These are phyloP conservation scores for Fraxinus latifolia DNA, from an alignment of 305 asterid genomes.

Conservation along the genomic window DNA sequence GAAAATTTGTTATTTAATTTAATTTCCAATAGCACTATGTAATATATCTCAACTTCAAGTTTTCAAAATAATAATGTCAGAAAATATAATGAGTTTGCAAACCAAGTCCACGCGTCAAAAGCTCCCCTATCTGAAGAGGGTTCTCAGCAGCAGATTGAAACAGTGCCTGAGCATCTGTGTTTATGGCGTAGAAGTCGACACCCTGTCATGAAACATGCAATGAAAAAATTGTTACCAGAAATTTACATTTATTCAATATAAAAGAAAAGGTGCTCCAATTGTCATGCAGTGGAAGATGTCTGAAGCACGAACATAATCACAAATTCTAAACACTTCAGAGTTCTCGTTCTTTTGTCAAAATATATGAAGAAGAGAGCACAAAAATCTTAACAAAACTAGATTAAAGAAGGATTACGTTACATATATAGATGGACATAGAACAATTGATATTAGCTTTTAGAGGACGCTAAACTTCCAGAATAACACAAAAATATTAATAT, in stretches of 20 bases:
- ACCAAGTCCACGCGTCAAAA: conserved; percentile 97
- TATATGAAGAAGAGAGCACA: not conserved
- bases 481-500: not conserved
- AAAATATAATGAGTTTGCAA: conserved; percentile 24
- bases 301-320: not conserved
- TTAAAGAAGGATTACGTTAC: not conserved
- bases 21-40: not conserved
- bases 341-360: not conserved
- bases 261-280: not conserved
- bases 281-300: not conserved
- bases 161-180: conserved; percentile 91
- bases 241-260: not conserved
- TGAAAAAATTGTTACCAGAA: conserved; percentile 16
- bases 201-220: conserved; percentile 46
- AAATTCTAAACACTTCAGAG: not conserved
- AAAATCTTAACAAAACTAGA: not conserved
- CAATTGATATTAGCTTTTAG: not conserved
- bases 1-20: not conserved
- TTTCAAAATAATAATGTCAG: not conserved
- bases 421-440: not conserved
- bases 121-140: conserved; percentile 93
- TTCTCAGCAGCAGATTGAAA: conserved; percentile 74
- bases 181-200: conserved; percentile 85
- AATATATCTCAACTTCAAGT: not conserved
- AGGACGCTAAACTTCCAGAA: not conserved